Evolutionary conservation across 257 asterid species (phyloP).

Genomic region (Salvia splendens): DNA sequence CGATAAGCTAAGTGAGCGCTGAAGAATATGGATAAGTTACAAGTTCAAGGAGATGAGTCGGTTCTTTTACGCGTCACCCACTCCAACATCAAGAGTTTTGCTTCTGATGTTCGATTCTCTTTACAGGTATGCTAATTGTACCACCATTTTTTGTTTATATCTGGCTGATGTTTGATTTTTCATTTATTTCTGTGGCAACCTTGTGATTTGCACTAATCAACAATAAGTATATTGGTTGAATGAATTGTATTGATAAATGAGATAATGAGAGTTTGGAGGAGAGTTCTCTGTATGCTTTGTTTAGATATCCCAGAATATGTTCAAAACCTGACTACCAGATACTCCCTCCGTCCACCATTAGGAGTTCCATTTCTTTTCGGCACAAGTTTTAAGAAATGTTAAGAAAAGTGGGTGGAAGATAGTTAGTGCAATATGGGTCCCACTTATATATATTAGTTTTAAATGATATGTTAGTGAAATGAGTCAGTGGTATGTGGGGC

Average conservation of each 20-base stretch:
- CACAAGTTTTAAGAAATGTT: no score
- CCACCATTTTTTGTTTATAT: background rate
- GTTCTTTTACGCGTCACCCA: constrained; percentile 72
- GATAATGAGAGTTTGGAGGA: background rate
- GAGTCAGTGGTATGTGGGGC: no score
- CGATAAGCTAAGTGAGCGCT: constrained; percentile 1
- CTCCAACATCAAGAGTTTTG: constrained; percentile 84
- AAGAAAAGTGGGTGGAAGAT: no score
- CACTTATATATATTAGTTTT: no score
- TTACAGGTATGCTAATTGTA: constrained; percentile 48
- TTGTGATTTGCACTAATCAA: background rate
- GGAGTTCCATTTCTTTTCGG: no score
- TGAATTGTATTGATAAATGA: background rate
- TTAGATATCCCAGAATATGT: background rate
- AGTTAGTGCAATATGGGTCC: no score
- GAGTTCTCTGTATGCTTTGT: background rate
- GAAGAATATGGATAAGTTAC: constrained; percentile 58
- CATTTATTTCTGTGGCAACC: background rate
- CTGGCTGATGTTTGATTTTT: constrained; percentile 5
- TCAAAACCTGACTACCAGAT: background rate
- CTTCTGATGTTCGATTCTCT: constrained; percentile 71
- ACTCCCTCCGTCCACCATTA: no score
- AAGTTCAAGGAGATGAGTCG: constrained; percentile 72
- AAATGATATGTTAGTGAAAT: no score
- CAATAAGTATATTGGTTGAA: background rate